Evolutionary conservation across 1,284 basidiomycete species (phyloP).

Genomic region (Coniophora puteana): DNA sequence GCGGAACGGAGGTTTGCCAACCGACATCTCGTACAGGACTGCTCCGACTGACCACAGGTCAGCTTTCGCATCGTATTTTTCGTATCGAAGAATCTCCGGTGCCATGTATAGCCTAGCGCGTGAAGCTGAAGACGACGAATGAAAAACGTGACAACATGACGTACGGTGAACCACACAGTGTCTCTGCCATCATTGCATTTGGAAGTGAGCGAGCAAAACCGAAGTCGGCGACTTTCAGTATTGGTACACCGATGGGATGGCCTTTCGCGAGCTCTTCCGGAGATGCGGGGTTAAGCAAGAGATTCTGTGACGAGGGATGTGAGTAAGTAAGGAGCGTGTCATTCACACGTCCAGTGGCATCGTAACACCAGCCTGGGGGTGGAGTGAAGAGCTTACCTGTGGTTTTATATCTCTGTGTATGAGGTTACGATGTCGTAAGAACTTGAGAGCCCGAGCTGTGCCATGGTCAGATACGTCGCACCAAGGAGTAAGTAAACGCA

Average conservation of each 20-base stretch:
- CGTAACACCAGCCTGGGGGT: neutral
- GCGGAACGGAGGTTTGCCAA: constrained; percentile 91
- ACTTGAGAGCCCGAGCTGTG: constrained; percentile 87
- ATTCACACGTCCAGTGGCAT: too few species aligned
- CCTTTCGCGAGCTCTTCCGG: constrained; percentile 78
- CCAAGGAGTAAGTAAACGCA: constrained; percentile 31
- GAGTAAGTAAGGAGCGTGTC: constrained; percentile 2
- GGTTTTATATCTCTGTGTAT: constrained; percentile 99
- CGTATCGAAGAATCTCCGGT: constrained; percentile 94
- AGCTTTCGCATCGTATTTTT: constrained; percentile 97
- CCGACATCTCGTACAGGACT: constrained; percentile 93
- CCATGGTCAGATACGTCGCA: constrained; percentile 6
- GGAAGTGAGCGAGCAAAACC: constrained; percentile 95
- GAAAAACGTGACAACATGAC: constrained; percentile 26
- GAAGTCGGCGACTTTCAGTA: constrained; percentile 98
- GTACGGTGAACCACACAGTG: constrained; percentile 94
- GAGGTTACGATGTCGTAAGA: constrained; percentile 84
- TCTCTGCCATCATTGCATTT: constrained; percentile 93
- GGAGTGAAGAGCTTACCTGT: constrained; percentile 59
- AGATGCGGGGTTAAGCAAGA: constrained; percentile 84
- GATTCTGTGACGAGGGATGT: constrained; percentile 56
- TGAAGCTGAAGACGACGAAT: neutral
- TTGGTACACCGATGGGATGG: constrained; percentile 87
- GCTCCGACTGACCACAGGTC: constrained; percentile 99
- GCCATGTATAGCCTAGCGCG: constrained; percentile 89